Evolutionary conservation across 768 basidiomycete species (phyloP), one percentile per base, ranked within the genome.

Genomic region (Neoboletus magnificus): DNA sequence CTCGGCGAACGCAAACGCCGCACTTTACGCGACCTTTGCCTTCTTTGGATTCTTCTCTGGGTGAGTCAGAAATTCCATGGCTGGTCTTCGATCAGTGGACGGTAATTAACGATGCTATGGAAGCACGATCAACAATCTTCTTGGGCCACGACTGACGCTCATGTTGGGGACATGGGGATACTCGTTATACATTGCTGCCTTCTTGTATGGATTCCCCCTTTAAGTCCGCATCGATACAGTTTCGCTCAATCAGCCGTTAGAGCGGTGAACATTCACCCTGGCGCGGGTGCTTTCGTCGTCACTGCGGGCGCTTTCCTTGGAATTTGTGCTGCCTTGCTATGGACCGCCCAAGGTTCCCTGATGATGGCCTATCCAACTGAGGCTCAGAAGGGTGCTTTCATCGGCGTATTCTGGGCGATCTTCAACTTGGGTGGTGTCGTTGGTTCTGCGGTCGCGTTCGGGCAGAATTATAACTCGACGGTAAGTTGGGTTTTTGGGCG

Each of bases 361-460:
- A 82, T 83, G 82, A 77, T 82, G 79, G 71, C 76, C 8, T 81
- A 82, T 55, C 82, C 82, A 5, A 73, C 79, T 2, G 82, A 83
- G 58, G 79, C 80, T 50, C 78, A 82, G 62, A 83, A 83, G 61
- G 82, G 82, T 15, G 70, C 69, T 55, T 74, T 74, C 18, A 81
- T 83, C 55, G 73, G 73, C 32, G 58, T 83, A 47, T 83, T 83
- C 68, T 82, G 82, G 82, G 74, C 81, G 39, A 87, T 92, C 59
- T 91, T 93, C 75, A 91, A 91, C 61, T 56, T 91, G 30, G 89
- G 89, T 35, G 85, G 84, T 44, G 87, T 93, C 42, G 83, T 93
- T 44, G 90, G 91, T 23, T 81, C 89, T 20, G 76, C 87, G 13
- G 86, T 92, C 29, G 82, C 89, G 11, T 77, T 92, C 42, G 91